phyloP scores from a whole-genome alignment of 1,284 basidiomycete species.

The Leccinum subfulvum region DNA sequence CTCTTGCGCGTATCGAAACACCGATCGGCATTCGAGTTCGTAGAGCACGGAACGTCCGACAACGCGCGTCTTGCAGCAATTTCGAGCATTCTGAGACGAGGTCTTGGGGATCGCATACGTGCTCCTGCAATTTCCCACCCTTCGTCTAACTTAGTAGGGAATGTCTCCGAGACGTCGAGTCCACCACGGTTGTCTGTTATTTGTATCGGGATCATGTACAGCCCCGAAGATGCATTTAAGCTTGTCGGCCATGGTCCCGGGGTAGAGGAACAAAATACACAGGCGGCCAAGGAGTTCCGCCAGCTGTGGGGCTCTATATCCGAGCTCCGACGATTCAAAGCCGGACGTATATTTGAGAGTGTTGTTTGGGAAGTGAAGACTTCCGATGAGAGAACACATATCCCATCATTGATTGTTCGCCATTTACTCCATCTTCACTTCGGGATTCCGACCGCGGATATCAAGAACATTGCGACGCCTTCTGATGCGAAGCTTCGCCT shows the following conservation, averaged over 20 bases:
- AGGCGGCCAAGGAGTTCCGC: constrained; percentile 64
- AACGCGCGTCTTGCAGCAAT: constrained; percentile 58
- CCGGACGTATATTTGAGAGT: constrained; percentile 89
- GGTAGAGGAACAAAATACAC: constrained; percentile 58
- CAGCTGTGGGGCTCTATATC: constrained; percentile 91
- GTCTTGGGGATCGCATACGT: constrained; percentile 68
- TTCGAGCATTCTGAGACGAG: constrained; percentile 56
- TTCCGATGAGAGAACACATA: constrained; percentile 74
- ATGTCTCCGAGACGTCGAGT: constrained; percentile 52
- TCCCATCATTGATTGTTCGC: constrained; percentile 74
- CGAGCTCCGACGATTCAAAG: constrained; percentile 95
- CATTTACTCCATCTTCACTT: constrained; percentile 81
- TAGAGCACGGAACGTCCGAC: constrained; percentile 63
- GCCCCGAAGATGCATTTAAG: constrained; percentile 70
- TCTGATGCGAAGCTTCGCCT: constrained; percentile 72
- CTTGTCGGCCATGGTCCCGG: constrained; percentile 89
- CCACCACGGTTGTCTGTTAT: constrained; percentile 42
- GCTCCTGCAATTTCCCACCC: constrained; percentile 59
- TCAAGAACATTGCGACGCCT: constrained; percentile 58
- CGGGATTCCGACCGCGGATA: constrained; percentile 49
- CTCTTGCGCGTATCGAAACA: constrained; percentile 51
- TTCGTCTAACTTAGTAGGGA: constrained; percentile 40
- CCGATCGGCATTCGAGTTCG: constrained; percentile 42
- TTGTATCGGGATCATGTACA: constrained; percentile 74
- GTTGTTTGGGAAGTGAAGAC: constrained; percentile 88